These are phyloP conservation scores for Camellia lanceoleosa DNA, from an alignment of 148 eudicot species.

Conservation along the genomic window DNA sequence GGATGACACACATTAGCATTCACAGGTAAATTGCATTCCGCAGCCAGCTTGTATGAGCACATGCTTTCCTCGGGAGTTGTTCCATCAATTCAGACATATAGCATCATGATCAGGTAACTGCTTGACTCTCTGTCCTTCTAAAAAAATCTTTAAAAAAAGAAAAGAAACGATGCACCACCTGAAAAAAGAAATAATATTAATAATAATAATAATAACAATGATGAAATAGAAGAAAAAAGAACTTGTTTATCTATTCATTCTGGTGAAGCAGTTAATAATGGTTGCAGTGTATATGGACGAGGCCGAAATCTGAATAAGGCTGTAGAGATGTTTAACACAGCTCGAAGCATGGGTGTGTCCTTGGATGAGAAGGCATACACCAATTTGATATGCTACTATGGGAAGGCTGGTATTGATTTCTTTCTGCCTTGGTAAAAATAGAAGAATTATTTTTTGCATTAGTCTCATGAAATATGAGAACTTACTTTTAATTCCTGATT, in stretches of 20 bases:
- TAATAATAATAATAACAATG: not conserved
- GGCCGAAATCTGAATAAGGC: conserved; percentile 64
- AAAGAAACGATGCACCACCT: not conserved
- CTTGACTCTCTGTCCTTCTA: not conserved
- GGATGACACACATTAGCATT: conserved; percentile 14
- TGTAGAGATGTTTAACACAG: conserved; percentile 62
- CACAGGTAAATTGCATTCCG: conserved; percentile 69
- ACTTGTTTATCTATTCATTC: conserved; percentile 9
- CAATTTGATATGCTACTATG: conserved; percentile 69
- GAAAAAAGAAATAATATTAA: not conserved
- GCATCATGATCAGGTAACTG: conserved; percentile 81
- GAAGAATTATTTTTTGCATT: not conserved
- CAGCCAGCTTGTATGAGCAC: conserved; percentile 61
- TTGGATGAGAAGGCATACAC: conserved; percentile 85
- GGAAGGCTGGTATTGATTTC: conserved; percentile 61
- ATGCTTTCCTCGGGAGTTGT: conserved; percentile 59
- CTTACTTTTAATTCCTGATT: not conserved
- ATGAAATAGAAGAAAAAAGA: not conserved
- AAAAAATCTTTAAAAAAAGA: not conserved
- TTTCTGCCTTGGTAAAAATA: not conserved
- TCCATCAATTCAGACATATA: conserved; percentile 82
- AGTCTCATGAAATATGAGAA: not conserved
- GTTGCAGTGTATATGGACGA: conserved; percentile 80
- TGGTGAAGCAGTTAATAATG: conserved; percentile 13
- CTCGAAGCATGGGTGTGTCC: conserved; percentile 46